phyloP scores from a whole-genome alignment of 176 grass and related monocot species.

The Guadua angustifolia region DNA sequence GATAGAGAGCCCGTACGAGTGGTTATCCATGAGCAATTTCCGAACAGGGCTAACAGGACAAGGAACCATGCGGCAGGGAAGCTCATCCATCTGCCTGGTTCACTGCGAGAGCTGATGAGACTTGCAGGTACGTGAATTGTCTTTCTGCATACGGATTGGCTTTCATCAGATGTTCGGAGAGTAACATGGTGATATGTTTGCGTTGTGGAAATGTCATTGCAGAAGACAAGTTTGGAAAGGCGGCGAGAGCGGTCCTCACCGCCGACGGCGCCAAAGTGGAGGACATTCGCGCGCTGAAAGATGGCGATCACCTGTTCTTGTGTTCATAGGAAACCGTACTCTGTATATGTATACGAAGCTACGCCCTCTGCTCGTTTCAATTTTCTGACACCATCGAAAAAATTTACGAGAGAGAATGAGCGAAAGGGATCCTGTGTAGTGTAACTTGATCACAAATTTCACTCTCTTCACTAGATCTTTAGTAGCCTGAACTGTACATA shows the following conservation, averaged over 20 bases:
- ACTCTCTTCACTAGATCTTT: not conserved
- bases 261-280: conserved; percentile 55
- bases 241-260: conserved; percentile 38
- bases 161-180: not conserved
- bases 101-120: conserved; percentile 39
- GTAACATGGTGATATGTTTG: too few relatives aligned
- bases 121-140: not conserved
- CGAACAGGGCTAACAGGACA: not conserved
- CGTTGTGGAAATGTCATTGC: not conserved
- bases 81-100: conserved; percentile 38
- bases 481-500: not conserved
- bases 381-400: not conserved
- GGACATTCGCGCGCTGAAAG: conserved; percentile 47
- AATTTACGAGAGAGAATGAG: not conserved
- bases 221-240: conserved; percentile 43
- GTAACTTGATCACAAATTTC: not conserved
- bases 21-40: conserved; percentile 28
- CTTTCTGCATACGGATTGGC: not conserved
- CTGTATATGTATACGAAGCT: not conserved
- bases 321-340: conserved; percentile 7
- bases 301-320: conserved; percentile 56
- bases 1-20: not conserved
- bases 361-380: not conserved
- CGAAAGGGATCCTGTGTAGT: not conserved
- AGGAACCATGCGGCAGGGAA: conserved; percentile 11